A percentile compares a stretch with the other conserved stretches of the same genome.
Conservation (phyloP, 2,329 filamentous ascomycete species). For the Hawksworthiomyces lignivorus region DNA sequence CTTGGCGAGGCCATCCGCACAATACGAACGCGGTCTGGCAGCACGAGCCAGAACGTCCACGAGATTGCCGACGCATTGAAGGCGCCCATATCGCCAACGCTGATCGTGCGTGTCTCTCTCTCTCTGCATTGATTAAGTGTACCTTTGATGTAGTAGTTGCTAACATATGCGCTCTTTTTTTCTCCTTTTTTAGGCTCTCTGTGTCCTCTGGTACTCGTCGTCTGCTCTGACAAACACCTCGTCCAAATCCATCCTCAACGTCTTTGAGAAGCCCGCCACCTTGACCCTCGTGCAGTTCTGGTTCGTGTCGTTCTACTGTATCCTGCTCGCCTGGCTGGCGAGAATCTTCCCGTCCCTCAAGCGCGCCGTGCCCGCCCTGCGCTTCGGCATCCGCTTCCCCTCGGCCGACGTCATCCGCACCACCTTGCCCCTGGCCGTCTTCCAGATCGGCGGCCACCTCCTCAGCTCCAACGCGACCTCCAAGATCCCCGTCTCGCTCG, state of each 20-base stretch:
- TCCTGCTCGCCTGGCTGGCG: constrained; percentile 71
- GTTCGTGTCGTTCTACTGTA: constrained; percentile 82
- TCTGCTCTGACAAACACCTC: constrained; percentile 96
- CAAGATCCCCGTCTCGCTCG: constrained; percentile 90
- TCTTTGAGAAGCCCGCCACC: constrained; percentile 83
- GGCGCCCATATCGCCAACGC: constrained; percentile 78
- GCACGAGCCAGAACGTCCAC: constrained; percentile 85
- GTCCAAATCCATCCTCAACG: constrained; percentile 91
- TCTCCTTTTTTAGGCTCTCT: constrained; percentile 55
- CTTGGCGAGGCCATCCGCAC: constrained; percentile 80
- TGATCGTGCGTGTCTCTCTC: constrained; percentile 59
- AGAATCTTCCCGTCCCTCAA: constrained; percentile 63
- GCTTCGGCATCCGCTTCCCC: constrained; percentile 75
- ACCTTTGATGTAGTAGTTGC: too few relatives aligned
- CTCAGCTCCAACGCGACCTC: constrained; percentile 89
- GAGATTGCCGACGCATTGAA: constrained; percentile 87
- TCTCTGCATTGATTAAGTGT: background rate
- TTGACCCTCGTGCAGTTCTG: constrained; percentile 90
- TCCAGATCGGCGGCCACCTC: constrained; percentile 90
- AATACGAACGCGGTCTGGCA: constrained; percentile 72
- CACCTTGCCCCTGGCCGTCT: constrained; percentile 83
- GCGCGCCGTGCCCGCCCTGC: constrained; percentile 66
- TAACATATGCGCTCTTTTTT: too few relatives aligned
- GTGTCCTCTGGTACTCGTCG: constrained; percentile 87
- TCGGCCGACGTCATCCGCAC: constrained; percentile 74